These are phyloP conservation scores for Penicillium sclerotiorum DNA, from an alignment of 2,329 filamentous ascomycete genomes.

Conservation along the genomic window DNA sequence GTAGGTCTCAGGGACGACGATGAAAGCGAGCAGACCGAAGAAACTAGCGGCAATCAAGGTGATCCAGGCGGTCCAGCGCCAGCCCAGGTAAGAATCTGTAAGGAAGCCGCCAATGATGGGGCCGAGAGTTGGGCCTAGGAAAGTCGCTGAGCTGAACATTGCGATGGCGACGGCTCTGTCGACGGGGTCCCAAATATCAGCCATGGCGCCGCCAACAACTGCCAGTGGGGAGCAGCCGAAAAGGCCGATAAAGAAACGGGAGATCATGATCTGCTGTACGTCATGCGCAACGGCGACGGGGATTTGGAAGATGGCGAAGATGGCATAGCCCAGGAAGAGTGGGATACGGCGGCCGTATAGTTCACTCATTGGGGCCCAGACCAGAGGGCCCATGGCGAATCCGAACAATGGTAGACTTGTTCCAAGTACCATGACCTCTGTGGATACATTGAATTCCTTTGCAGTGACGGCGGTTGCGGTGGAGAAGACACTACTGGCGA, in stretches of 20 bases:
- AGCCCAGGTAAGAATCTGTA: constrained; percentile 54
- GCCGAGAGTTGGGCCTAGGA: constrained; percentile 53
- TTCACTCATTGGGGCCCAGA: constrained; percentile 49
- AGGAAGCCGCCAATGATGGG: constrained; percentile 57
- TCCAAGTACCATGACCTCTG: constrained; percentile 53
- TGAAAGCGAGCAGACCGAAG: constrained; percentile 47
- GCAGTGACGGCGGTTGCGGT: constrained; percentile 47
- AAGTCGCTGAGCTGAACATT: constrained; percentile 51
- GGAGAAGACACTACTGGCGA: constrained; percentile 51
- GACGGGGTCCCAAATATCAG: constrained; percentile 54
- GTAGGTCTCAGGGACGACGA: constrained; percentile 56
- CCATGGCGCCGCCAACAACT: constrained; percentile 53
- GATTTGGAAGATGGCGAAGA: constrained; percentile 57
- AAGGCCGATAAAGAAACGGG: constrained; percentile 55
- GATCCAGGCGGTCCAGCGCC: constrained; percentile 63
- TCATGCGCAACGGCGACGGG: constrained; percentile 56
- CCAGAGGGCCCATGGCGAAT: constrained; percentile 42
- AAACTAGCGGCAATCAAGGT: constrained; percentile 52
- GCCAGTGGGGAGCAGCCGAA: constrained; percentile 55
- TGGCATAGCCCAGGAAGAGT: constrained; percentile 49
- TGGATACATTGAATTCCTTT: constrained; percentile 48
- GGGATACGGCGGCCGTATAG: constrained; percentile 53
- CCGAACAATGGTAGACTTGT: constrained; percentile 54
- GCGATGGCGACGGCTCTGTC: constrained; percentile 51
- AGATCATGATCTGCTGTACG: constrained; percentile 55